Evolutionary conservation across 208 protist species (phyloP).

Genomic region (Trypanosoma grayi): DNA sequence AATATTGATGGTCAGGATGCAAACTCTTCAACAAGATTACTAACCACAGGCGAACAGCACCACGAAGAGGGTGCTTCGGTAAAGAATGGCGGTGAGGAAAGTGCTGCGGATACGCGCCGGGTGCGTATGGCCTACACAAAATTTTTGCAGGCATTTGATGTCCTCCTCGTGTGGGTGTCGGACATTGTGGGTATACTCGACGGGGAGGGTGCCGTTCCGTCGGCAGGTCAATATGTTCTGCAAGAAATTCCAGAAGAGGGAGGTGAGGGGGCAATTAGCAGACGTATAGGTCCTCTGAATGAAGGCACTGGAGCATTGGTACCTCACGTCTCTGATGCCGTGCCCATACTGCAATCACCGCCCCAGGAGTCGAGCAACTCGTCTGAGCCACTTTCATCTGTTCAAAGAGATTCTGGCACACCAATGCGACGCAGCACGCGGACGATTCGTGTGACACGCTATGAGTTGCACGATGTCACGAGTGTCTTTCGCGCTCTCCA

Average conservation of each 20-base stretch:
- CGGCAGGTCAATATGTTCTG: slow-evolving; percentile 44
- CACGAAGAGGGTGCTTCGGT: not conserved
- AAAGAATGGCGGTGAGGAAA: not conserved
- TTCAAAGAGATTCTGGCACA: not conserved
- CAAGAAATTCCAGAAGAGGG: slow-evolving; percentile 1
- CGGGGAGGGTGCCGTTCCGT: slow-evolving; percentile 53
- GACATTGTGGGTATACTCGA: slow-evolving; percentile 39
- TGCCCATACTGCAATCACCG: not conserved
- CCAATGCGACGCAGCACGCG: slow-evolving; percentile 22
- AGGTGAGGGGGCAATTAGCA: not conserved
- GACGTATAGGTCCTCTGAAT: not conserved
- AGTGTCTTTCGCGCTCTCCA: slow-evolving; percentile 57
- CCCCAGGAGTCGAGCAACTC: not conserved
- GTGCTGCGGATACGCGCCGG: not conserved
- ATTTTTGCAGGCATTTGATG: slow-evolving; percentile 60
- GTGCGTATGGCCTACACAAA: slow-evolving; percentile 33
- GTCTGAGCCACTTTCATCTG: not conserved
- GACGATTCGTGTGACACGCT: slow-evolving; percentile 55
- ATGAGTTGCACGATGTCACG: slow-evolving; percentile 68
- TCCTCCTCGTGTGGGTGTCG: slow-evolving; percentile 45
- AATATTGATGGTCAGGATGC: too few relatives aligned
- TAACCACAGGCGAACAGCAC: too few relatives aligned
- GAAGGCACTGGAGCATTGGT: not conserved
- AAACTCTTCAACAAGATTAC: too few relatives aligned
- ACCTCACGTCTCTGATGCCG: not conserved